Conservation (phyloP, 257 asterid species). For the Fraxinus excelsior region DNA sequence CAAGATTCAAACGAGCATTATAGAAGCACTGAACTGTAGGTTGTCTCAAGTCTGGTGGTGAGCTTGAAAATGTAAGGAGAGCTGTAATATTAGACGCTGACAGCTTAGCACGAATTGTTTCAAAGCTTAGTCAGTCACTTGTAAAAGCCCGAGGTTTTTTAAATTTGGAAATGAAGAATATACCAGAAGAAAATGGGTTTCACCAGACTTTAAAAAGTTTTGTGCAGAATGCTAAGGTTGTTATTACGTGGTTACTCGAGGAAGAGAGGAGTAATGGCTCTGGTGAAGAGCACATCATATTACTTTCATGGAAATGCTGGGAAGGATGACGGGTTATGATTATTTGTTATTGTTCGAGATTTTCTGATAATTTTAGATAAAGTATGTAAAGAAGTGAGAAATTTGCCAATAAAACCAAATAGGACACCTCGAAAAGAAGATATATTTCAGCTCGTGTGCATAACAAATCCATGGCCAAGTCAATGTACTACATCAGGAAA, state of each 20-base stretch:
- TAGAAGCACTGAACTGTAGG: constrained; percentile 65
- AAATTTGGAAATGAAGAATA: constrained; percentile 57
- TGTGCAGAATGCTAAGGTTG: constrained; percentile 69
- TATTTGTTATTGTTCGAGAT: constrained; percentile 74
- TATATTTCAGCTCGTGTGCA: too few relatives aligned
- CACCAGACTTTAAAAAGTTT: constrained; percentile 53
- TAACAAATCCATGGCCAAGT: too few relatives aligned
- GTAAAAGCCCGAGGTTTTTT: constrained; percentile 56
- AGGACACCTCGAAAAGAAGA: not conserved
- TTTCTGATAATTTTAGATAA: constrained; percentile 70
- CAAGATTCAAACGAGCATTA: constrained; percentile 54
- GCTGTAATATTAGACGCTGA: constrained; percentile 74
- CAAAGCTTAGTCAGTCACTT: constrained; percentile 57
- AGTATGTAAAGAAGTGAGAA: constrained; percentile 75
- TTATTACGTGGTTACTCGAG: constrained; percentile 56
- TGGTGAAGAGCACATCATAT: constrained; percentile 78
- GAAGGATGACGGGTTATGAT: constrained; percentile 84
- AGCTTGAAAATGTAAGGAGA: constrained; percentile 73
- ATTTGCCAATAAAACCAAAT: not conserved
- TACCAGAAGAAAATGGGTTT: constrained; percentile 60
- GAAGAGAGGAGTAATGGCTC: constrained; percentile 87
- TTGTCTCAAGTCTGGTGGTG: constrained; percentile 63
- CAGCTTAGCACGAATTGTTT: constrained; percentile 52
- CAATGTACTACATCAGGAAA: too few relatives aligned
- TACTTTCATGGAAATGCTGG: constrained; percentile 86